phyloP scores from a whole-genome alignment of 208 protist genomes.

The Trypanosoma lewisi region DNA sequence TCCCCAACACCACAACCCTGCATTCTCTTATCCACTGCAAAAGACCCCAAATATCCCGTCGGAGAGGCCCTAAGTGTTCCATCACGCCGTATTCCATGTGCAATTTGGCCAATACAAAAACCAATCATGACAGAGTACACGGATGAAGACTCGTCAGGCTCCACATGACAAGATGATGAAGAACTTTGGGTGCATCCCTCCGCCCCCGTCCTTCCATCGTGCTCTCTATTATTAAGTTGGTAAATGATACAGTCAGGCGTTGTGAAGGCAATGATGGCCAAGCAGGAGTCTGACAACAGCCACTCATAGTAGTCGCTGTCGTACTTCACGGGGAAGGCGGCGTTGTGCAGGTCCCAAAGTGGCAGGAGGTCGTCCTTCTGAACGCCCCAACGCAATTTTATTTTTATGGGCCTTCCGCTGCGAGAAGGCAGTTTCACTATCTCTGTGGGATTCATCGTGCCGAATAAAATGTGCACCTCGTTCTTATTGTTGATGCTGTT shows the following conservation, averaged over 20 bases:
- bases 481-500: no score
- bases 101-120: conserved; percentile 57
- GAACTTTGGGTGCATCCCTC: background rate
- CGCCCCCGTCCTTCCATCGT: background rate
- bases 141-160: background rate
- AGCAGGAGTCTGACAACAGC: conserved; percentile 39
- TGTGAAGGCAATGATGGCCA: conserved; percentile 46
- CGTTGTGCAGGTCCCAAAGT: conserved; percentile 53
- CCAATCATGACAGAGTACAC: conserved; percentile 49
- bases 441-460: conserved; percentile 6
- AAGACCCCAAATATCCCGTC: conserved; percentile 64
- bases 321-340: conserved; percentile 62
- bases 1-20: conserved; percentile 61
- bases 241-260: conserved; percentile 22
- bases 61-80: conserved; percentile 60
- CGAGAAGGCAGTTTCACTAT: conserved; percentile 10
- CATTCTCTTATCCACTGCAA: conserved; percentile 53
- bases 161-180: conserved; percentile 8
- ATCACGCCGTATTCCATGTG: conserved; percentile 35
- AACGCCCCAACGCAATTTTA: conserved; percentile 73
- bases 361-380: conserved; percentile 33
- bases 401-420: background rate
- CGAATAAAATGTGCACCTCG: no score
- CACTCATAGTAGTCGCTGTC: conserved; percentile 48
- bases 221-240: background rate